These are phyloP conservation scores for Coix lacrymajobi DNA, from an alignment of 176 grass and related monocot genomes.

Conservation along the genomic window DNA sequence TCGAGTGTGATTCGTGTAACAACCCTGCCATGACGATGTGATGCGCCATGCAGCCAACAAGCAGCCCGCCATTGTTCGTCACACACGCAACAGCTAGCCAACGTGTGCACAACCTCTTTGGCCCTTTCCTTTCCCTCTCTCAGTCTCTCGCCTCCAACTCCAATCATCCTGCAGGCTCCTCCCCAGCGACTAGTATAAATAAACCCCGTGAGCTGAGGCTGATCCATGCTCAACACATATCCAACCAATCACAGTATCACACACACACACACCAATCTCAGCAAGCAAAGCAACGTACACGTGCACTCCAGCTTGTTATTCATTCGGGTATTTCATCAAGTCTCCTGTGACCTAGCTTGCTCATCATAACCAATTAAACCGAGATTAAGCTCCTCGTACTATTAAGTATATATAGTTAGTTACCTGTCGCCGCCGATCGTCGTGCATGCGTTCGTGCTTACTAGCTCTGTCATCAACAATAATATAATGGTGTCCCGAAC, in stretches of 20 bases:
- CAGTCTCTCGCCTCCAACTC: background rate
- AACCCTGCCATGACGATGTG: too few species aligned
- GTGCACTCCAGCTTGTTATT: background rate
- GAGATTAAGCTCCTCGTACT: background rate
- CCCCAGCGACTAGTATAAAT: background rate
- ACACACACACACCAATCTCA: background rate
- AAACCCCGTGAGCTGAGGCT: background rate
- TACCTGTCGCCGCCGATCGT: background rate
- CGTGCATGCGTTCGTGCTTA: background rate
- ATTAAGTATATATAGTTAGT: background rate
- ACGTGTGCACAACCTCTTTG: background rate
- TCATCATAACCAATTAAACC: background rate
- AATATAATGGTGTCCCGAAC: background rate
- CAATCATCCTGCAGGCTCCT: background rate
- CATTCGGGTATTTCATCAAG: background rate
- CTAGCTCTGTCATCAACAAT: background rate
- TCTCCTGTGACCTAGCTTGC: background rate
- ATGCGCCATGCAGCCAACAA: too few species aligned
- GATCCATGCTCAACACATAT: background rate
- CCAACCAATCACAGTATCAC: background rate
- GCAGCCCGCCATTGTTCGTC: background rate
- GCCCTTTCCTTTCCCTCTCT: background rate
- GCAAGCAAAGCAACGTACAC: background rate
- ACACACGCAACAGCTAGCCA: background rate
- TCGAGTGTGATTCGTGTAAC: too few species aligned